Base-by-base conservation (phyloP, 192 early-diverging fungal species). In the Rhizophagus sp. region DNA sequence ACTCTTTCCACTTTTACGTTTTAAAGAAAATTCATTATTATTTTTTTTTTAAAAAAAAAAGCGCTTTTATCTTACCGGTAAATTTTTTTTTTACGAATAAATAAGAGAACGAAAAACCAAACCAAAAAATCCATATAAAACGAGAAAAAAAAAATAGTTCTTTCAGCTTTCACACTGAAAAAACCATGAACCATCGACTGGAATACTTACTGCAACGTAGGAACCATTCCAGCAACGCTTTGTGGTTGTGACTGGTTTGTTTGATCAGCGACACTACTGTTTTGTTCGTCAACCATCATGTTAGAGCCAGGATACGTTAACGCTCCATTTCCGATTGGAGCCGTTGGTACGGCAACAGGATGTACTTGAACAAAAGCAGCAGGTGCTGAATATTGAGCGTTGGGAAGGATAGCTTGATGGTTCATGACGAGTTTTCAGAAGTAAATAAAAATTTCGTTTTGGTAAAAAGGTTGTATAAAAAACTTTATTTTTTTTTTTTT, bases 121-220 rank as follows among this genome's bases (percentile, higher is more conserved):
- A 44, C 39, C 11, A 19, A 73, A 73, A 39, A 36, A 24, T 11
- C n/a, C 61, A 19, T 52, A 15, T 2, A 34, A 7, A 62, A 62
- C n/a, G 22, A 15, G 2, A 25, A 24, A 62, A 4, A 11, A 24
- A 30, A 63, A 33, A 24, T 24, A 39, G 19, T 15, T 33, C 25
- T 15, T 41, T 52, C n/a, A 25, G 5, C 39, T 27, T 63, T 33
- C 25, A 25, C 61, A 6, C 52, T 44, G 63, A 79, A 71, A n/a
- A 30, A 77, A 62, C 44, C 25, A 62, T 63, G 15, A 2, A 52
- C 11, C 19, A 61, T 19, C 6, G 36, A 34, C 7, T 8, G 57
- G 39, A 61, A 62, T 71, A 88, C 90, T 91, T 89, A 91, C 90
- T 91, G 90, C 68, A 91, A 81, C 15, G 84, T 89, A n/a, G 90